Base-by-base conservation (phyloP, 768 basidiomycete genomes). In the Mycena crocata region DNA sequence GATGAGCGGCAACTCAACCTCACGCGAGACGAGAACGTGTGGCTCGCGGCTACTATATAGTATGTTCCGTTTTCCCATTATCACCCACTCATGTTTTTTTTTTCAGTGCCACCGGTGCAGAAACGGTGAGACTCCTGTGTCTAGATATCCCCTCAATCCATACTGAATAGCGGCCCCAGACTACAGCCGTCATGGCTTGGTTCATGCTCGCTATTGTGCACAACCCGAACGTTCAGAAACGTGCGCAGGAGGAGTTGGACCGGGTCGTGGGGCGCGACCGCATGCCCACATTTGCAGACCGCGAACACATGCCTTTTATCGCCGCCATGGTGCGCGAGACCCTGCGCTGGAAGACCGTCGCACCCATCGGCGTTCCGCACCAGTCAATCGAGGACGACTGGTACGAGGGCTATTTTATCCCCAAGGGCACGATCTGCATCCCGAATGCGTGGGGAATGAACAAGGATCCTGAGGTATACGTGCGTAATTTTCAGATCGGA, bases 161-260 rank as follows among this genome's bases (percentile, higher is more conserved):
- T 37, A 37, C n/a, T n/a, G n/a, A n/a, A n/a, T n/a, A n/a, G n/a
- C n/a, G n/a, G 10, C 37, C 9, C 37, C n/a, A n/a, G 45, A 37
- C 37, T 9, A 17, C 37, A 17, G 37, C 10, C 9, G 37, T 37
- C 37, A 9, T 37, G 10, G 9, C 37, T 9, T 37, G 37, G 37
- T 37, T 37, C 37, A 37, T 37, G 37, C 37, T 37, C 17, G 37
- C 37, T 17, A 77, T 79, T 68, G 64, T 69, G 10, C 50, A 69
- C 21, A 62, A 77, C 66, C 78, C 77, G 13, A 68, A 75, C 19
- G 59, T 77, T 8, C 72, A 75, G 57, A 44, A 50, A 17, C 52
- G 57, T 14, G 77, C 75, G 9, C 79, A 79, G 44, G 68, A 46
- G 28, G 77, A 80, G 60, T 42, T 80, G 21, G 79, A 79, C 56